Conservation (phyloP, 345 rosid genomes). For the Heritiera fomes region DNA sequence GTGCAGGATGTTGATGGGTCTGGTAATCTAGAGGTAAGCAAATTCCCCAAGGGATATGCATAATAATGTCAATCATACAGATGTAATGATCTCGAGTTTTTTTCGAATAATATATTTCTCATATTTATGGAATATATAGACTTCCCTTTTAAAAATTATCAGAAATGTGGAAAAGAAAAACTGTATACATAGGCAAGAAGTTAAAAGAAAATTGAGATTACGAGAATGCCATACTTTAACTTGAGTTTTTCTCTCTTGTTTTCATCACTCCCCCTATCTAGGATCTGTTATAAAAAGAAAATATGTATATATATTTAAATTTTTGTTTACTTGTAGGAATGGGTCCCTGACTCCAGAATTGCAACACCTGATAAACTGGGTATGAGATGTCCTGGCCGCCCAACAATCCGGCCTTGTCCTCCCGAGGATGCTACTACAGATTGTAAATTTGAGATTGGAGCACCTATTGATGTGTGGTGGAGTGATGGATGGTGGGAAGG, state of each 20-base stretch:
- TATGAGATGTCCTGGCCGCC: slow-evolving; percentile 46
- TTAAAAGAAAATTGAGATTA: neutral
- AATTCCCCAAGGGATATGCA: neutral
- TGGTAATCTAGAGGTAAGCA: slow-evolving; percentile 46
- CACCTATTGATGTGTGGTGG: slow-evolving; percentile 55
- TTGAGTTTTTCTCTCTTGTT: neutral
- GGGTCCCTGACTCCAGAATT: slow-evolving; percentile 38
- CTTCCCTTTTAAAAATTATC: neutral
- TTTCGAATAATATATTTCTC: neutral
- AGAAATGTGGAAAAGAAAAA: neutral
- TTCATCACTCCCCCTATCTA: neutral
- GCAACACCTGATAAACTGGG: slow-evolving; percentile 49
- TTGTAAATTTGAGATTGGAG: slow-evolving; percentile 31
- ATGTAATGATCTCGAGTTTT: neutral
- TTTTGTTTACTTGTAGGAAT: slow-evolving; percentile 39
- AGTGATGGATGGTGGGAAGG: slow-evolving; percentile 63
- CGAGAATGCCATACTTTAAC: neutral
- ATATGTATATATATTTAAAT: neutral
- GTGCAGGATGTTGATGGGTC: slow-evolving; percentile 41
- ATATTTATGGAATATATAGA: neutral
- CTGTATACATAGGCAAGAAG: neutral
- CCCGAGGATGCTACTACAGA: slow-evolving; percentile 19
- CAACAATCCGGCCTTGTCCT: slow-evolving; percentile 43
- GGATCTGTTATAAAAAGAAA: neutral
- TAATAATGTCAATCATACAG: neutral